These are phyloP conservation scores for Athelia sp. DNA, from an alignment of 1,284 basidiomycete genomes.

Conservation along the genomic window DNA sequence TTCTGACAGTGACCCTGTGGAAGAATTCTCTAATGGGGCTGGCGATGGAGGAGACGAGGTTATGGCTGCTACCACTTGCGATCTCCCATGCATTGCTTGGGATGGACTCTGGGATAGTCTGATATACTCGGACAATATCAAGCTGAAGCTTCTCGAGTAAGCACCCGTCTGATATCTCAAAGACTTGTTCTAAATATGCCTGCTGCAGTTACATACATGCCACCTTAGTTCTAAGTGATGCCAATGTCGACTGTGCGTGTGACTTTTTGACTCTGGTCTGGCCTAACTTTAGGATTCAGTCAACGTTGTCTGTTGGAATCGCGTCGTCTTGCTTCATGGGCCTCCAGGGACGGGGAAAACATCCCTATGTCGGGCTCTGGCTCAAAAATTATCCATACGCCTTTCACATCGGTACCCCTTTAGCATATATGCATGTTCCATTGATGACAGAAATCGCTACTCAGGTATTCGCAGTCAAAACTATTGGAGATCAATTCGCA, in stretches of 20 bases:
- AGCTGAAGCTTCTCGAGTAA: constrained; percentile 84
- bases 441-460: not conserved
- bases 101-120: constrained; percentile 92
- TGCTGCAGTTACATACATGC: constrained; percentile 73
- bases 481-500: constrained; percentile 98
- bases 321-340: constrained; percentile 91
- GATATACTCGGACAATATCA: constrained; percentile 88
- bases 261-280: constrained; percentile 4
- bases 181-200: not conserved
- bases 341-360: constrained; percentile 99
- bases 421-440: not conserved
- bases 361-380: constrained; percentile 88
- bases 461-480: constrained; percentile 79
- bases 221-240: constrained; percentile 86
- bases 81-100: constrained; percentile 76
- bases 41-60: constrained; percentile 62
- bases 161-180: not conserved
- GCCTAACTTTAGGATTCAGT: constrained; percentile 35
- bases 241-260: constrained; percentile 77
- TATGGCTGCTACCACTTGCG: constrained; percentile 82
- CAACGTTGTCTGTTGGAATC: constrained; percentile 94
- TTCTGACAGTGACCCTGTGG: constrained; percentile 61
- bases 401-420: constrained; percentile 70
- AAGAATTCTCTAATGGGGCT: constrained; percentile 70
- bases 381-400: constrained; percentile 93